phyloP scores from a whole-genome alignment of 2,329 filamentous ascomycete genomes.

The Ceratocystis colombiana region DNA sequence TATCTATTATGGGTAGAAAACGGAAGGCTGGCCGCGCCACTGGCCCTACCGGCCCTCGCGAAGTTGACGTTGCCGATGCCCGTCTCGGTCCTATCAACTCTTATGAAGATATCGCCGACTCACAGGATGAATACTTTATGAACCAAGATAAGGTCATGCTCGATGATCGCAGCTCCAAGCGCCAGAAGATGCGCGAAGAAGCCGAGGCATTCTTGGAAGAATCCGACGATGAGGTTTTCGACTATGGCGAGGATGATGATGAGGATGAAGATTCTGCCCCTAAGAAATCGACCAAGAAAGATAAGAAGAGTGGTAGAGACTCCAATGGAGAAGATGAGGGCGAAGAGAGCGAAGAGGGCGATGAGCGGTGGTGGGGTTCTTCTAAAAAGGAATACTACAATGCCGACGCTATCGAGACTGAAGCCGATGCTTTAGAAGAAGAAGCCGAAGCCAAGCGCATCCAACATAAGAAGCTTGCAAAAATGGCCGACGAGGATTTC shows the following conservation, averaged over 20 bases:
- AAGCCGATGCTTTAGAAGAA: conserved; percentile 70
- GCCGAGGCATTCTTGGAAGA: conserved; percentile 51
- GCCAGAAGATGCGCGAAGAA: conserved; percentile 58
- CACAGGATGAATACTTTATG: conserved; percentile 86
- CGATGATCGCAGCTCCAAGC: conserved; percentile 68
- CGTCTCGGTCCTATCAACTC: conserved; percentile 52
- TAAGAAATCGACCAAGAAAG: conserved; percentile 30
- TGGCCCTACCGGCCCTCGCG: conserved; percentile 43
- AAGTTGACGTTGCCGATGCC: conserved; percentile 48
- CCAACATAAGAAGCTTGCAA: conserved; percentile 80
- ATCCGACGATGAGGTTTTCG: conserved; percentile 54
- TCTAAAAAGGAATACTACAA: conserved; percentile 89
- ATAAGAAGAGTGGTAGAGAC: conserved; percentile 26
- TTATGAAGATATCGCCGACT: conserved; percentile 81
- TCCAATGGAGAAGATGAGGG: conserved; percentile 51
- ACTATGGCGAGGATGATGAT: conserved; percentile 37
- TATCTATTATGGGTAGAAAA: conserved; percentile 48
- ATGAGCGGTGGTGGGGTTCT: conserved; percentile 71
- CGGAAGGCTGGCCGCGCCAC: conserved; percentile 56
- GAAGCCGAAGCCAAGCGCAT: conserved; percentile 80
- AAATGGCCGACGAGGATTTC: conserved; percentile 87
- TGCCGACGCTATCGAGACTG: conserved; percentile 60
- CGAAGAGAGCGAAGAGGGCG: conserved; percentile 43
- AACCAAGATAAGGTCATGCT: conserved; percentile 78
- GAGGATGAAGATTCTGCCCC: conserved; percentile 36